Evolutionary conservation across 192 early-diverging fungal genomes (phyloP), one percentile per base, ranked within the genome.

Genomic region (Gorgonomyces haynaldii): DNA sequence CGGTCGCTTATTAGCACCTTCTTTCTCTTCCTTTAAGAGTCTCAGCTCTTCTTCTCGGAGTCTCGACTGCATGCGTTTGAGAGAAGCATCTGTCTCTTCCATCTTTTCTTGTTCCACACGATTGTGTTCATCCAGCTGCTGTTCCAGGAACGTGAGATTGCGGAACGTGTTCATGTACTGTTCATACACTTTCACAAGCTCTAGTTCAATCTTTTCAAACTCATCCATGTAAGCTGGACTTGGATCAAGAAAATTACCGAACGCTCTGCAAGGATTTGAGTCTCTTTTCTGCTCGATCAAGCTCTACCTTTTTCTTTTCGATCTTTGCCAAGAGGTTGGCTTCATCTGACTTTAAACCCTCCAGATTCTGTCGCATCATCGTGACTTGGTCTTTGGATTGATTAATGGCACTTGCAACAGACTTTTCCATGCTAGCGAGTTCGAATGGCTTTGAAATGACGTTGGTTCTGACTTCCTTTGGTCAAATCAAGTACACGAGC

Each of bases 171-270:
- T 61, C 64, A 69, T 69, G 42, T 76, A 76, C 24, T 37, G 43
- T 28, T 76, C 56, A 30, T 72, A 76, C 1, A 71, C 52, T 37
- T 50, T 60, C 16, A 47, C 52, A 16, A 76, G 41, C 23, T 76
- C 73, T n/a, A 48, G 45, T 52, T 76, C 69, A 29, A 76, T 64
- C 37, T 64, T 64, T 45, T 76, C 73, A 40, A 65, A 76, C 41
- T 76, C 73, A 43, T 76, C 73, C 73, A 76, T 76, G 45, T 67
- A 76, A 17, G 73, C 70, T 4, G 73, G 73, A 24, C 68, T 64
- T 17, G 4, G 21, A 21, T 13, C 27, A 38, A 17, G 1, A 7
- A 27, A 28, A 41, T 30, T 31, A 67, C 68, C 72, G 28, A 10
- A 76, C 73, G 17, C 73, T 56, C 44, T 72, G 66, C 16, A 76